These are phyloP conservation scores for Teunomyces pallodes DNA, from an alignment of 805 yeast genomes.

Conservation along the genomic window DNA sequence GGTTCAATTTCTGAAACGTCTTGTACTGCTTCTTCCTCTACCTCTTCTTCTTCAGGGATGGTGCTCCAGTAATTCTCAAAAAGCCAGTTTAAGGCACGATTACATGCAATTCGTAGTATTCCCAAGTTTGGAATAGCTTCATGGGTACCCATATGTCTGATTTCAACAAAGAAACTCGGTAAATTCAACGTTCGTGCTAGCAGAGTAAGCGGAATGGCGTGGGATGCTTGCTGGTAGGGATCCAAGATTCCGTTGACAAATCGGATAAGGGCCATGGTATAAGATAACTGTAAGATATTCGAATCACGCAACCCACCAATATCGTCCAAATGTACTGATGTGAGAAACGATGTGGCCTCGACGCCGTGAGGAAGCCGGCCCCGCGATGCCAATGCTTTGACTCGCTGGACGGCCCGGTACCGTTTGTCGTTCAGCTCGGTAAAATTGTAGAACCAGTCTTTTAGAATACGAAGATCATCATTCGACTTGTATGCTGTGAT, in stretches of 20 bases:
- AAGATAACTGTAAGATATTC: constrained; percentile 47
- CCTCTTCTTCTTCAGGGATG: background rate
- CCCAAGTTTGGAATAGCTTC: constrained; percentile 73
- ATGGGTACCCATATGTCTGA: constrained; percentile 89
- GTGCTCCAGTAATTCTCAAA: constrained; percentile 66
- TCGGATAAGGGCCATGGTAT: constrained; percentile 72
- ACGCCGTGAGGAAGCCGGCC: constrained; percentile 72
- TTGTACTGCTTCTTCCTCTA: background rate
- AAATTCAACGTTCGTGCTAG: constrained; percentile 67
- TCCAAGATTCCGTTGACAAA: constrained; percentile 92
- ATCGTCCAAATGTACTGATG: constrained; percentile 41
- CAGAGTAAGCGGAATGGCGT: constrained; percentile 73
- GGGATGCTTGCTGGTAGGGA: constrained; percentile 75
- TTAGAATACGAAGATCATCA: constrained; percentile 45
- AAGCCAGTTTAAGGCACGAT: constrained; percentile 73
- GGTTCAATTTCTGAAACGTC: background rate
- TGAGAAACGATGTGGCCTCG: constrained; percentile 60
- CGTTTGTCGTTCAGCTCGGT: constrained; percentile 26
- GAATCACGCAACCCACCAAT: constrained; percentile 20
- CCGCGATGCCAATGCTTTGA: constrained; percentile 53
- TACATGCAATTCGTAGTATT: constrained; percentile 58
- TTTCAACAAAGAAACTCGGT: constrained; percentile 83
- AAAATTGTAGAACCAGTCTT: constrained; percentile 52
- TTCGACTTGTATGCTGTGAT: constrained; percentile 17
- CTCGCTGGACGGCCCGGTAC: constrained; percentile 48